A percentile compares a stretch with the other conserved stretches of the same genome.
These are phyloP conservation scores for Glomus cerebriforme DNA, from an alignment of 192 early-diverging fungal genomes.

Conservation along the genomic window DNA sequence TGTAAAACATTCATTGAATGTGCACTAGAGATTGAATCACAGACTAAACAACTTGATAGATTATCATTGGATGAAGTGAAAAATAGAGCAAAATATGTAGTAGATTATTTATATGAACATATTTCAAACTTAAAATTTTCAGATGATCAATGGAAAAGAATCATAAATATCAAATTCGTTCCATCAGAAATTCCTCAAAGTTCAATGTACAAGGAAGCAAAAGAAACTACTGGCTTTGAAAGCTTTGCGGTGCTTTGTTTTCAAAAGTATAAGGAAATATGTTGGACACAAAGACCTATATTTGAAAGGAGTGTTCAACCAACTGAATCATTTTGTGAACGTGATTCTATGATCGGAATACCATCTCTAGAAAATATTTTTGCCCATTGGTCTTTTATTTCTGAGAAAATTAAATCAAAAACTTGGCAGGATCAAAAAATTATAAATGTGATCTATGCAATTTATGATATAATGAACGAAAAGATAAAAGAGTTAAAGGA, in stretches of 20 bases:
- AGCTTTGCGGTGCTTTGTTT: neutral
- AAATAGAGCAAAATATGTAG: neutral
- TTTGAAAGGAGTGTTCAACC: neutral
- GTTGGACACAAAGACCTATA: neutral
- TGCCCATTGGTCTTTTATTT: neutral
- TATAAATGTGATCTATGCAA: too few species aligned
- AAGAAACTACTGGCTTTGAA: neutral
- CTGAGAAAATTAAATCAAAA: neutral
- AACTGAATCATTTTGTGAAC: neutral
- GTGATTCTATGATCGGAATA: neutral
- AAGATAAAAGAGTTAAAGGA: too few species aligned
- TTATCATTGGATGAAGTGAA: neutral
- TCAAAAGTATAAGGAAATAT: neutral
- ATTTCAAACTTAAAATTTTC: neutral
- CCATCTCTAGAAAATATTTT: neutral
- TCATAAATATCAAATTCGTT: slow-evolving; percentile 9
- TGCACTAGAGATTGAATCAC: neutral
- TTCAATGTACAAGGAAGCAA: too few species aligned
- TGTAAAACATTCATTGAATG: slow-evolving; percentile 1
- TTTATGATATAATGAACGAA: too few species aligned
- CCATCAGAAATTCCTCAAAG: neutral
- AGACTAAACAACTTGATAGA: neutral
- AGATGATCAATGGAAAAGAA: neutral
- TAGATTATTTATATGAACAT: neutral
- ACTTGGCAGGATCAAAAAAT: too few species aligned